Evolutionary conservation across 1,284 basidiomycete species (phyloP), one percentile per base, ranked within the genome.

Genomic region (Irpex sp.): DNA sequence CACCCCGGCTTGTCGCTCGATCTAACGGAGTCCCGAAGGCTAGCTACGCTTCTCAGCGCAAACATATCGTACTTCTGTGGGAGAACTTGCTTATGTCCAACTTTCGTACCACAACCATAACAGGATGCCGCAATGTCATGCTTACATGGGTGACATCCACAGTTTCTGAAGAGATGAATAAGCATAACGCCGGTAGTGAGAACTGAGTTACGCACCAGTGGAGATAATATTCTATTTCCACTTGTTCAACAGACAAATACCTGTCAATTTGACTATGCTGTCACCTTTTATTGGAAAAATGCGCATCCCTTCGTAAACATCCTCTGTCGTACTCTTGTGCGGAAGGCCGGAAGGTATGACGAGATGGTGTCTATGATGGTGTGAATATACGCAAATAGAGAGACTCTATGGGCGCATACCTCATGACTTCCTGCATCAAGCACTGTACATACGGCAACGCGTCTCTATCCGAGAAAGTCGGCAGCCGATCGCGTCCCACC

Each of bases 381-480:
- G 39, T 1, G 6, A 16, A 5, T 45, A 1, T 4, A 45, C 39
- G 6, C 1, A n/a, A 45, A 16, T 28, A 5, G 39, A 14, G 33
- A 45, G 12, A 2, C 14, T n/a, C 7, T 7, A 33, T 33, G 28
- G 39, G 2, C 39, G 18, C 21, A 28, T 36, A 67, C 52, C 66
- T 58, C 37, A 62, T 49, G 9, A 42, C 48, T 42, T 67, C 64
- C 16, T 61, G 39, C n/a, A 65, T 19, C 28, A 65, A 48, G 19
- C 57, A 57, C 4, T 59, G 47, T 21, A 67, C 48, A 52, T 67
- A 67, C 9, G 65, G 64, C 4, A 67, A 49, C 3, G 59, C 53
- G 42, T 65, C 64, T 8, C 60, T 45, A 39, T 67, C 65, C 21
- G 51, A 35, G 48, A 61, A 64, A 19, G 61, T 58, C 4, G 63